A percentile compares a stretch with the other conserved stretches of the same genome.
phyloP scores from a whole-genome alignment of 1,139 yeast genomes.

The Taphrina wiesneri region DNA sequence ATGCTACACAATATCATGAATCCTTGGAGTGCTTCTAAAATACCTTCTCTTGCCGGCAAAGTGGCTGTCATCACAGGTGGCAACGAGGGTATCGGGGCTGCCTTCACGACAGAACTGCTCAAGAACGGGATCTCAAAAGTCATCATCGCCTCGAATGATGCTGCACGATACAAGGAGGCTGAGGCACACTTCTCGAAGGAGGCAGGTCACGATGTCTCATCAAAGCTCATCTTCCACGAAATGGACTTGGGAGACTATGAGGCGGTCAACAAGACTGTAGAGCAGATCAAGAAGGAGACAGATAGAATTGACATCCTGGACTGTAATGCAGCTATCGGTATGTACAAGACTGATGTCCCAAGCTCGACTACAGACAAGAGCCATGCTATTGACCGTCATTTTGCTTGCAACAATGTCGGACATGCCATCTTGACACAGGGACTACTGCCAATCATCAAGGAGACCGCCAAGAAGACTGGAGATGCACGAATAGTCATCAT shows the following conservation, averaged over 20 bases:
- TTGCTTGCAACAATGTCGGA: constrained; percentile 31
- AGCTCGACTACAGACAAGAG: not conserved
- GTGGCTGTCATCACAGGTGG: constrained; percentile 42
- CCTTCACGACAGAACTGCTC: constrained; percentile 38
- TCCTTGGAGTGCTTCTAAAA: constrained; percentile 42
- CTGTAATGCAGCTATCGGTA: constrained; percentile 30
- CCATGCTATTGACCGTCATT: constrained; percentile 29
- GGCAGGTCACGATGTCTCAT: constrained; percentile 21
- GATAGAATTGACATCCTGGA: constrained; percentile 25
- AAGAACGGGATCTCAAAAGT: constrained; percentile 22
- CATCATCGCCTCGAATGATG: constrained; percentile 24
- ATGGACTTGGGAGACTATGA: constrained; percentile 19
- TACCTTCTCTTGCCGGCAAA: constrained; percentile 52
- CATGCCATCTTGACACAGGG: constrained; percentile 24
- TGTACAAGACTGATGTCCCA: constrained; percentile 30
- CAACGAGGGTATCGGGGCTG: constrained; percentile 40
- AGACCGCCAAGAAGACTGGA: constrained; percentile 20
- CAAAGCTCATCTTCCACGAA: constrained; percentile 13
- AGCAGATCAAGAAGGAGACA: constrained; percentile 14
- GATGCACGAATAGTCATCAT: constrained; percentile 29
- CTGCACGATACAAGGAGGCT: constrained; percentile 23
- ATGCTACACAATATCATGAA: constrained; percentile 25
- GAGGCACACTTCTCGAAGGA: constrained; percentile 23
- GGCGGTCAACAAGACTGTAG: constrained; percentile 1
- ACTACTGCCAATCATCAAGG: constrained; percentile 18